Base-by-base conservation (phyloP, 2,329 filamentous ascomycete genomes). In the Thielaviopsis populi region DNA sequence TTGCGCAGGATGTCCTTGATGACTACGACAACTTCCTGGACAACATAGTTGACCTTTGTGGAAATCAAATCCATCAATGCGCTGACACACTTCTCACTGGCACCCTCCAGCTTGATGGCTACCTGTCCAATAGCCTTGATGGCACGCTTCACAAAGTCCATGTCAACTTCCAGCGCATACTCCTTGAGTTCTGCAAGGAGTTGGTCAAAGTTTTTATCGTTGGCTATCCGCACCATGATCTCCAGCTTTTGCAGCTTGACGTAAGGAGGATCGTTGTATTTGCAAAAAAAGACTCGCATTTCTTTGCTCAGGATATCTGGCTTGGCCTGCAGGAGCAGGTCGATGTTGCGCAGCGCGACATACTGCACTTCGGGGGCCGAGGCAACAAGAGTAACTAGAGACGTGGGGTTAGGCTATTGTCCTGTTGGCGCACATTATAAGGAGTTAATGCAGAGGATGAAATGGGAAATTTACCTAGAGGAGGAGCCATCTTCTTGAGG, bases 151-250 rank as follows among this genome's bases (percentile, higher is more conserved):
- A 96, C 92, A 73, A 97, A 97, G 74, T 99, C 94, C 91, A 99
- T 97, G 71, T 99, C 94, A 41, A 99, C 92, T 78, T 99, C 94
- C 69, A 97, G 79, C 7, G 94, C 94, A 70, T 99, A 99, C 74
- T 99, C 94, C 75, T 96, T 97, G 71, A 99, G 74, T 74, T 99
- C 94, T 11, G 91, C 88, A 17, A 99, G 79, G 30, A 99, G 80
- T 72, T 97, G 94, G 71, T 99, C 94, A 66, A 92, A 92, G 72
- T 97, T 99, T 72, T 87, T 88, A 69, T 96, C 91, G 75, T 96
- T 97, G 67, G 92, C 90, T 84, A 99, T 97, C 74, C 94, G 86
- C 59, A 99, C 92, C 94, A 99, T 97, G 68, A 97, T 97, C 73
- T 99, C 94, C 60, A 99, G 83, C 73, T 99, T 99, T 72, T 96